Evolutionary conservation across 2,329 filamentous ascomycete genomes (phyloP), one percentile per base, ranked within the genome.

Genomic region (Orbilia brochopaga): DNA sequence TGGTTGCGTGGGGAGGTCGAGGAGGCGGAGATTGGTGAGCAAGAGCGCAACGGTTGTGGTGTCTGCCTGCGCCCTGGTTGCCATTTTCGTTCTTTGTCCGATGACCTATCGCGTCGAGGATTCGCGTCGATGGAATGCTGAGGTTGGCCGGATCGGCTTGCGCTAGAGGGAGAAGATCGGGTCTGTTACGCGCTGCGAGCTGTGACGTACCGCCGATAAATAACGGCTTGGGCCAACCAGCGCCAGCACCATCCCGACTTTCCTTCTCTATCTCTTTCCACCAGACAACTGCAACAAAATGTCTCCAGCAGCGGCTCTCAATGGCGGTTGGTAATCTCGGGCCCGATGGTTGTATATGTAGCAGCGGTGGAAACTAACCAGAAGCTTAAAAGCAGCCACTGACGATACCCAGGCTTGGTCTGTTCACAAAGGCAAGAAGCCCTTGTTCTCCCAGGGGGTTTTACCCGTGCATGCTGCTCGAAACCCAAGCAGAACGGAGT

Each of bases 1-100:
- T 0, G 84, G 84, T 55, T 84, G 81, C 77, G 96, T 90, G 30
- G 67, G 67, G 37, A 97, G 84, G 76, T 95, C 87, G 24, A 99
- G 84, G 1, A 97, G 85, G 42, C 88, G 89, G 44, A 97, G 80
- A 78, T 96, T 96, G 37, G 88, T 91, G 58, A 96, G 82, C 78
- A 97, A 94, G 10, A 92, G 82, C 15, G 83, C 79, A 37, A 88
- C 77, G 27, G 76, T 55, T 13, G 69, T 73, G 13, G 67, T 67
- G 44, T 75, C 73, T 32, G 73, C 8, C 4, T 56, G n/a, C 13
- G 56, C 37, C 32, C 58, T 73, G 56, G 66, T 67, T 17, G 37
- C 21, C 15, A 21, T 30, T 23, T 3, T 17, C 5, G 5, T 44
- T n/a, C n/a, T 44, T 44, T 15, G 13, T 17, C 40, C 40, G 40